Evolutionary conservation across 208 protist genomes (phyloP).

Genomic region (Leishmania tarentolae): DNA sequence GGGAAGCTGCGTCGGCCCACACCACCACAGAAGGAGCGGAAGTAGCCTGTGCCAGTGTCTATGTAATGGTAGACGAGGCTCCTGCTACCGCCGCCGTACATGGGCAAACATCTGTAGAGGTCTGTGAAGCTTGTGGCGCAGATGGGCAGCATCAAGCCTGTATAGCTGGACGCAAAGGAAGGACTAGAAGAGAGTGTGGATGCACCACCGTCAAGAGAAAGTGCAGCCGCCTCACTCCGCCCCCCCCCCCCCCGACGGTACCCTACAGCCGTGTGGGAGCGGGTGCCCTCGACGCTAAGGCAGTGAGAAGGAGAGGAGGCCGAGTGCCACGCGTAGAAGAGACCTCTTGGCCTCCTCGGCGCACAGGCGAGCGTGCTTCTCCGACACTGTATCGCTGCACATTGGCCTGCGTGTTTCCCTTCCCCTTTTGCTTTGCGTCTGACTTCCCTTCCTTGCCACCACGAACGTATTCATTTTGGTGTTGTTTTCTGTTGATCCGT

Average conservation of each 20-base stretch:
- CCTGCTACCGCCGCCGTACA: background rate
- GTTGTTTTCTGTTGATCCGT: background rate
- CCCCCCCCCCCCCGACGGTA: no score
- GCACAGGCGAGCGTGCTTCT: background rate
- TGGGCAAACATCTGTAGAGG: background rate
- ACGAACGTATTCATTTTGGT: background rate
- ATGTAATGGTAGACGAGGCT: background rate
- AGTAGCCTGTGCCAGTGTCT: background rate
- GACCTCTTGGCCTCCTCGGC: background rate
- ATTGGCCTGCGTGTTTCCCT: background rate
- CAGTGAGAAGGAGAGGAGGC: background rate
- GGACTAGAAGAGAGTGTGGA: background rate
- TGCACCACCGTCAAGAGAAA: background rate
- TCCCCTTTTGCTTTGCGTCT: background rate
- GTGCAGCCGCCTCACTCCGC: background rate
- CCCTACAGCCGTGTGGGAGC: background rate
- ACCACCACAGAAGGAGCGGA: background rate
- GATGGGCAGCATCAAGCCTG: slow-evolving; percentile 30
- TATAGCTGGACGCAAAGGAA: slow-evolving; percentile 3
- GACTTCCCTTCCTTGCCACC: background rate
- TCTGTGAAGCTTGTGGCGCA: slow-evolving; percentile 26
- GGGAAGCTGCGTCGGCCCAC: background rate
- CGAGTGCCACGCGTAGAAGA: background rate
- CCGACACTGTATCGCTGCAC: background rate
- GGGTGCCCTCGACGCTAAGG: no score